Evolutionary conservation across 805 yeast genomes (phyloP), one percentile per base, ranked within the genome.

Genomic region (Clavispora asparagi): DNA sequence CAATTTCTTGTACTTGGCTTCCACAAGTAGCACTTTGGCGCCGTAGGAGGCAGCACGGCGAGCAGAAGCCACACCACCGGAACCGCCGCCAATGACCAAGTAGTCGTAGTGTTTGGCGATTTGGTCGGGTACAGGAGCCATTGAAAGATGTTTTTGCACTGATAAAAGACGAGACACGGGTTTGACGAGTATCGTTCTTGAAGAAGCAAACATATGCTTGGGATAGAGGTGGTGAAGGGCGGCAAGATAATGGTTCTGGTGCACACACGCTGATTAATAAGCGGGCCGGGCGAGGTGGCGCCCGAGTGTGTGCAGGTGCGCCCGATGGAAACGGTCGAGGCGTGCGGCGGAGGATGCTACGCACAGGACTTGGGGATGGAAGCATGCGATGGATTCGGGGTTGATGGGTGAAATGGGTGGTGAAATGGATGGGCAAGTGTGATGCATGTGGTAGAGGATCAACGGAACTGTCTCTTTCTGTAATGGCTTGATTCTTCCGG

Each of bases 1-100:
- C 68, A 94, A 77, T 57, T 65, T 67, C 43, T 67, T 55, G 53
- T 75, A 83, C 44, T 81, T 79, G 36, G 87, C 81, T 67, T 94
- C 99, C 44, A 94, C 76, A 17, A 94, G 61, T 44, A 91, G 72
- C 1, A 94, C 84, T 56, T 89, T 88, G 25, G 95, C 96, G 25
- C 99, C 99, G 57, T 91, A 81, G 29, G 81, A 77, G 32, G 98
- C 97, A 11, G 99, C 98, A 59, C 98, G 82, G 67, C 99, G 83
- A 13, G 97, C 95, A 17, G 95, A 83, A n/a, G 99, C 97, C 39
- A 94, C 97, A 56, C 99, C 99, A 40, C 98, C 99, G 32, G 97
- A 89, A 12, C 99, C 99, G 48, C 99, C 99, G 43, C 99, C 99
- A 55, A 94, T 94, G 48, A 94, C 99, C 43, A 94, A 73, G 64